Conservation (phyloP, 2,329 filamentous ascomycete genomes). For the Pseudogymnoascus sp. region DNA sequence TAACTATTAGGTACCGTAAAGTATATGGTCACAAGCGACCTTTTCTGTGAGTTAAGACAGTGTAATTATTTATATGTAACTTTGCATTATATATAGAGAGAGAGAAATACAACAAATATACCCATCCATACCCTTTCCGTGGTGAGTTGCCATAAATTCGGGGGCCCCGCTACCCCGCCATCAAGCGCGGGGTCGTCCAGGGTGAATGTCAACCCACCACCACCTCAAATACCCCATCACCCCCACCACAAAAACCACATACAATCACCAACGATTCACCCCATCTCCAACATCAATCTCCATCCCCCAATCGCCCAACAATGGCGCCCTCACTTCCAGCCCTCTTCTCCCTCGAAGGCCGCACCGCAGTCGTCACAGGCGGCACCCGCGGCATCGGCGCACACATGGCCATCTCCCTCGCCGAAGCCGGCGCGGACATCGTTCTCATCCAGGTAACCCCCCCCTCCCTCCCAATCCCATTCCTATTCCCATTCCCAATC, state of each 20-base stretch:
- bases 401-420: constrained; percentile 30
- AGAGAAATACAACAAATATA: too few species aligned
- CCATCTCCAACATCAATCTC: not conserved
- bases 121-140: too few species aligned
- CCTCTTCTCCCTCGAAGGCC: constrained; percentile 29
- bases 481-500: too few species aligned
- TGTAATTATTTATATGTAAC: not conserved
- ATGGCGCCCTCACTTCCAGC: constrained; percentile 4
- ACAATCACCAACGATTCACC: not conserved
- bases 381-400: constrained; percentile 32
- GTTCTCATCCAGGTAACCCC: constrained; percentile 31
- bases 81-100: not conserved
- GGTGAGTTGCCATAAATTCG: not conserved
- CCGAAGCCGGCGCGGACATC: constrained; percentile 32
- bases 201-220: not conserved
- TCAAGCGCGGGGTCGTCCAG: not conserved
- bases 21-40: not conserved
- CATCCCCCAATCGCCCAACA: not conserved
- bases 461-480: too few species aligned
- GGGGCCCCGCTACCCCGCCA: not conserved
- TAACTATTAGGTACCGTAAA: not conserved
- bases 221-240: not conserved
- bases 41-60: not conserved
- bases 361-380: constrained; percentile 31
- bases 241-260: not conserved